Conservation (phyloP, 2,329 filamentous ascomycete genomes). For the Rutstroemia sp. region DNA sequence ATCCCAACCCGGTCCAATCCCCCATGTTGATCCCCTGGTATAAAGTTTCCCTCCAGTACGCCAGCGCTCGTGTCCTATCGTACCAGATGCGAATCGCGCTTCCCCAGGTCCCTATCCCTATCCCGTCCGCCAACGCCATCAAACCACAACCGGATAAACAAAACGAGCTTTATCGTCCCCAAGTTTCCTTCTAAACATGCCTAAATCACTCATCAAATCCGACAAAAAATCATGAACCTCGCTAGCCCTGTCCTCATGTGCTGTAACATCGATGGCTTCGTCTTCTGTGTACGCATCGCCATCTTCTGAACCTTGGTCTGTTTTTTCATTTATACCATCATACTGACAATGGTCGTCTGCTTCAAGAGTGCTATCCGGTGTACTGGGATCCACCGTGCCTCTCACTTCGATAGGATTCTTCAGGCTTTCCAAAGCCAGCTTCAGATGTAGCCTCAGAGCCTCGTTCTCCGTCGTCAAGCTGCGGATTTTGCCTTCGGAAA, state of each 20-base stretch:
- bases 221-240: conserved; percentile 82
- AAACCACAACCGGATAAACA: conserved; percentile 20
- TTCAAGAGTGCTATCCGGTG: conserved; percentile 1
- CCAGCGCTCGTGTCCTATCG: too few relatives aligned
- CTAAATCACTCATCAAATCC: conserved; percentile 71
- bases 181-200: conserved; percentile 77
- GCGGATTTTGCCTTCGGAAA: conserved; percentile 89
- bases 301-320: conserved; percentile 9
- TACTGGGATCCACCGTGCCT: conserved; percentile 25
- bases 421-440: conserved; percentile 75
- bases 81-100: background rate
- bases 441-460: conserved; percentile 77
- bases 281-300: conserved; percentile 44
- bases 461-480: conserved; percentile 87
- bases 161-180: conserved; percentile 71
- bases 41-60: too few relatives aligned
- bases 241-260: conserved; percentile 45
- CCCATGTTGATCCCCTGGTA: background rate
- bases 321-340: conserved; percentile 24
- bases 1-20: background rate
- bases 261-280: conserved; percentile 46
- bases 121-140: background rate
- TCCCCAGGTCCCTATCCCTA: background rate
- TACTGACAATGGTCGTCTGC: conserved; percentile 19
- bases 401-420: conserved; percentile 75